Conservation (phyloP, 2,329 filamentous ascomycete genomes). For the Neofusicoccum parvum region DNA sequence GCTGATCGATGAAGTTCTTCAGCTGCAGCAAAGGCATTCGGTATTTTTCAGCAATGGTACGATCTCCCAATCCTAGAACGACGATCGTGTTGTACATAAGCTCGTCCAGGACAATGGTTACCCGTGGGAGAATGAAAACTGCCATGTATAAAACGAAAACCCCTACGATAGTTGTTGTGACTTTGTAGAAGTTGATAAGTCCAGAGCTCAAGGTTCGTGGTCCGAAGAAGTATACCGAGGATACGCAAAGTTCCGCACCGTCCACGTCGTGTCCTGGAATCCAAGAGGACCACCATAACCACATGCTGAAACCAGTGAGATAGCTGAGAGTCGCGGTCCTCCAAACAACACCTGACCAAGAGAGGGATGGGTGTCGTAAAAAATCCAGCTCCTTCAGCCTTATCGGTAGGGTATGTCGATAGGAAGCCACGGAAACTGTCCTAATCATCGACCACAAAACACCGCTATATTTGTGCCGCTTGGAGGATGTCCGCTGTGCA, state of each 20-base stretch:
- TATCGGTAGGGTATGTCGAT: background rate
- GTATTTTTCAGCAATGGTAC: too few relatives aligned
- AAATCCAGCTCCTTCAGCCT: background rate
- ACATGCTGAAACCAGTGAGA: background rate
- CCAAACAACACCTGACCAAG: slow-evolving; percentile 11
- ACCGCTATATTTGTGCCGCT: too few relatives aligned
- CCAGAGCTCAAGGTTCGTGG: background rate
- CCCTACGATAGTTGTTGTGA: background rate
- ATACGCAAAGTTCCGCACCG: background rate
- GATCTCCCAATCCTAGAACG: background rate
- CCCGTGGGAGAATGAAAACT: background rate
- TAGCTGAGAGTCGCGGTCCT: background rate
- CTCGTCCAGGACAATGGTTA: too few relatives aligned
- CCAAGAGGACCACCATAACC: slow-evolving; percentile 13
- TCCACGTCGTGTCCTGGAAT: background rate
- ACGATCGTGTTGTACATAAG: background rate
- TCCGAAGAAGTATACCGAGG: background rate
- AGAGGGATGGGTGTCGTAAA: background rate
- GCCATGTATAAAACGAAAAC: background rate
- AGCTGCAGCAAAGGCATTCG: too few relatives aligned
- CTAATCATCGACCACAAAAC: too few relatives aligned
- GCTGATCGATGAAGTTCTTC: background rate
- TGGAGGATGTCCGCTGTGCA: too few relatives aligned
- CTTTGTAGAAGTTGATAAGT: background rate
- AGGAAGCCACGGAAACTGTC: too few relatives aligned